Evolutionary conservation across 129 eudicot species (phyloP), one percentile per base, ranked within the genome.

Genomic region (Ambrosia trifida): DNA sequence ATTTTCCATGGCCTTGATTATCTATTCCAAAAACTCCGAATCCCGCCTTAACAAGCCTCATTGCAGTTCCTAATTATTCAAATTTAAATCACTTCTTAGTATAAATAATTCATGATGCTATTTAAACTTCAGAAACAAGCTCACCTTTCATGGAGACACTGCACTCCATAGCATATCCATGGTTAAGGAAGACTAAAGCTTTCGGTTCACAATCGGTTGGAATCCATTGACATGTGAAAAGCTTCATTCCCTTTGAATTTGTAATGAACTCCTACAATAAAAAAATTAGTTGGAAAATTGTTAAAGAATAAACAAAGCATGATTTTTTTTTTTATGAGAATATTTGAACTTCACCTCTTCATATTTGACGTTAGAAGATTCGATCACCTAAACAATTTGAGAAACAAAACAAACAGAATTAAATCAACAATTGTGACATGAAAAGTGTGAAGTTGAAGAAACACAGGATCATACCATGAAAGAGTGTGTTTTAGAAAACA

Each of bases 91-190:
- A 43, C 46, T 53, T 47, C 11, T 61, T 52, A 31, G 31, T 46
- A 8, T n/a, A 11, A 18, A 0, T 68, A 5, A 40, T 67, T 30
- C 20, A 4, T 16, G 14, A 7, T 8, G 16, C 5, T 38, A 5
- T 5, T 51, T 20, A 9, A 36, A 28, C 10, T 36, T 50, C 3
- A 24, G 5, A 62, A 52, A 19, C 45, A 47, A 14, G 45, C 54
- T 19, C 20, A 85, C 98, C 98, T 84, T 72, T 87, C 96, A 89
- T 87, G 66, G 96, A 87, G 77, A 89, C 32, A 73, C 97, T 90
- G 79, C 90, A 83, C 80, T 94, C 98, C 97, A 89, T 85, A 71
- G 81, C 98, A 73, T 94, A 94, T 13, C 98, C 97, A 89, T 94
- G 98, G 82, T 91, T 86, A 53, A 94, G 80, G 79, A 90, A 94